Evolutionary conservation across 139 green algal species (phyloP).

Genomic region (Closterium sp.): DNA sequence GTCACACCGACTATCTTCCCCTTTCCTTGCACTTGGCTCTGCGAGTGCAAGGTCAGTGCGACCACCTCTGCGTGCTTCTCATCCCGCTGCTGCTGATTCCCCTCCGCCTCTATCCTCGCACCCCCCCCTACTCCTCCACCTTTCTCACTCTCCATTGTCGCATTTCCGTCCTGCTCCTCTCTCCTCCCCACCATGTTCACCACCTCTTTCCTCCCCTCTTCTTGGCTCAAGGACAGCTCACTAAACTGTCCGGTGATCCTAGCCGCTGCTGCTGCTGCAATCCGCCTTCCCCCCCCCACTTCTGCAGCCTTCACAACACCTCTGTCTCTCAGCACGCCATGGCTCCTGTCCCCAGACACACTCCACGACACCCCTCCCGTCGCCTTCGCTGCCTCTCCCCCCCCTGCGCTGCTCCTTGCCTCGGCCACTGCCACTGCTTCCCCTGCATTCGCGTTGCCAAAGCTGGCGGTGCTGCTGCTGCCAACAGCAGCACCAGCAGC

Average conservation of each 20-base stretch:
- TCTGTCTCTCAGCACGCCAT: neutral
- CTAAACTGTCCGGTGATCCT: neutral
- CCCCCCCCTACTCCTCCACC: neutral
- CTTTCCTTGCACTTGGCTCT: too few species aligned
- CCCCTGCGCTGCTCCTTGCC: neutral
- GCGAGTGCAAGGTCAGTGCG: too few species aligned
- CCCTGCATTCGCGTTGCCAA: neutral
- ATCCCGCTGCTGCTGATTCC: too few species aligned
- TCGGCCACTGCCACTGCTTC: neutral
- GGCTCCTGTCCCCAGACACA: neutral
- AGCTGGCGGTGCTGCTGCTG: neutral
- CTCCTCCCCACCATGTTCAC: neutral
- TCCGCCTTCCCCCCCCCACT: neutral
- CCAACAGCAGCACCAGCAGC: too few species aligned
- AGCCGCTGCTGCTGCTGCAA: neutral
- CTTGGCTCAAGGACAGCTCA: neutral
- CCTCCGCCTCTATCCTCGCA: too few species aligned
- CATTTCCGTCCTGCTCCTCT: neutral
- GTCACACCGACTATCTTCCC: too few species aligned
- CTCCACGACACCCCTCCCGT: neutral
- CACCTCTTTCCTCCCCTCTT: neutral
- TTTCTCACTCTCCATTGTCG: neutral
- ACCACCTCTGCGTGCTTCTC: too few species aligned
- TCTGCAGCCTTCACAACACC: neutral
- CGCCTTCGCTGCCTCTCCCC: neutral